Base-by-base conservation (phyloP, 2,329 filamentous ascomycete species). In the Colletotrichum melonis region DNA sequence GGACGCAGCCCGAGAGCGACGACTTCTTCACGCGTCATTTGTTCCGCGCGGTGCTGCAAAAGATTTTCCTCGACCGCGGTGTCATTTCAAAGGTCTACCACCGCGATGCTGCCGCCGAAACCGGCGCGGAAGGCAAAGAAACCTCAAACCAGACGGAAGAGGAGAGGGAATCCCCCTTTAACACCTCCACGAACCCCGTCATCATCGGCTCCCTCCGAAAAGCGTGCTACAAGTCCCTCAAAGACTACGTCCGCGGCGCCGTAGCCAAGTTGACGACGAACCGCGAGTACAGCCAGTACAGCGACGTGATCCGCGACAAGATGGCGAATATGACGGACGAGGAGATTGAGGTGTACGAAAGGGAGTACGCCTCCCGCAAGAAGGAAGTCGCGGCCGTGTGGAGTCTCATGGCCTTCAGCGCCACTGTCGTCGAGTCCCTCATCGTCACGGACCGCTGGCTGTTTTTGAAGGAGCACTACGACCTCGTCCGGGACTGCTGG, bases 381-480 rank as follows among this genome's bases (percentile, higher is more conserved):
- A 93, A 95, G 77, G 93, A 98, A 79, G 84, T 99, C 52, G 95
- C 93, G 79, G 89, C 97, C 8, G 90, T 97, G 72, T 99, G 97
- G 97, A 95, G 91, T 77, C 82, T 99, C 78, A 99, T 99, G 96
- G 95, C 97, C 1, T 98, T 98, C 78, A 97, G 95, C 81, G 95
- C 96, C 3, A 91, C 91, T 24, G 93, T 98, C 4, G 92, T 97
- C 2, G 97, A 99, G 85, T 94, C 95, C 38, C 86, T 97, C 72
- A 96, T 99, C 78, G 95, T 97, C 64, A 91, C 93, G 58, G 97
- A 99, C 86, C 89, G 97, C 58, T 99, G 95, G 94, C 85, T 94
- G 74, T 99, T 92, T 84, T 85, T 99, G 76, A 89, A 87, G 71
- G 96, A 99, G 84, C 94, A 97, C 77, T 79, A 84, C 63, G 89